Base-by-base conservation (phyloP, 2,329 filamentous ascomycete species). In the Rhinocladiella mackenziei region DNA sequence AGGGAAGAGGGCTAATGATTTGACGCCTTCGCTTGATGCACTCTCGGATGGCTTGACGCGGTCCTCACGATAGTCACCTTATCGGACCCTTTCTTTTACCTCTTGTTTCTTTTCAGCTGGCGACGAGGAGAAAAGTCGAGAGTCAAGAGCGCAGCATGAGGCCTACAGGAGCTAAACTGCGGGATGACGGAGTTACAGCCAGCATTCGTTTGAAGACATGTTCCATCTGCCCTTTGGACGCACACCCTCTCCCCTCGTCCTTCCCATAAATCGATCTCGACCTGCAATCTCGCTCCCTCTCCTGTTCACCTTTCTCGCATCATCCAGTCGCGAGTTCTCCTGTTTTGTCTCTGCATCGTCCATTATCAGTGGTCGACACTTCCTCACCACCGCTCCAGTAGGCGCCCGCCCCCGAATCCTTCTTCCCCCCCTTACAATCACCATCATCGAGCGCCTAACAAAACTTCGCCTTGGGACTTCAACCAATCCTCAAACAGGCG, bases 361-460 rank as follows among this genome's bases (percentile, higher is more conserved):
- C 29, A 22, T 28, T 20, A 17, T 31, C 19, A 17, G 29, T 30
- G 36, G 23, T 20, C 23, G 26, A 39, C 18, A 29, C 36, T 11
- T 15, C 26, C 33, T 29, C 14, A 26, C 30, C 38, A 18, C 22
- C 14, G 26, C 39, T 28, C 22, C 48, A 47, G 39, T 33, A 50
- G 33, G 33, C 48, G 48, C 48, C 48, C 17, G 43, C 37, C 48
- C 48, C 47, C 40, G 23, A 47, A 20, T 18, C 37, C 35, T 39
- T 31, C 35, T 38, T 32, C 26, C 44, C 43, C 20, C 7, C 17
- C 48, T 43, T 50, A 43, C 39, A 50, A 50, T 50, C 48, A 50
- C 43, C 48, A 46, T 43, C 48, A 50, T 40, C 43, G 47, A 38
- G 48, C 48, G 48, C 48, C 48, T 43, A 31, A 40, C 43, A 29